Conservation (phyloP, 2,329 filamentous ascomycete species). For the Botrytis aclada region DNA sequence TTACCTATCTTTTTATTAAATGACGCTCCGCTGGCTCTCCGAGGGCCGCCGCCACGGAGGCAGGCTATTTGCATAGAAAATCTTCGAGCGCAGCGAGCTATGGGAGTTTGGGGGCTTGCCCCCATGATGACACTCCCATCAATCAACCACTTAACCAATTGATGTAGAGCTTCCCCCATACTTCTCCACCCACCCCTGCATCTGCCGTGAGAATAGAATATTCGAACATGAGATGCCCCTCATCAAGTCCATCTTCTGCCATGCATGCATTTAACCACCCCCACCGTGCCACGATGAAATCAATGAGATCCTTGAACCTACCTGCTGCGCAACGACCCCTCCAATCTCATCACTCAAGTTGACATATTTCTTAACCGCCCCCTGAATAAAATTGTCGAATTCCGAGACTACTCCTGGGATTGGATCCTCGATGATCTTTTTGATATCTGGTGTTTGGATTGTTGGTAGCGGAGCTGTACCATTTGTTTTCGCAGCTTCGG, state of each 20-base stretch:
- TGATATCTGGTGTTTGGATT: background rate
- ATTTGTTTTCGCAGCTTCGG: constrained; percentile 45
- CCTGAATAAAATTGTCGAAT: constrained; percentile 76
- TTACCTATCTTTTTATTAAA: background rate
- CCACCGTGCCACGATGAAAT: background rate
- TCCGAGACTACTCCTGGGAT: constrained; percentile 79
- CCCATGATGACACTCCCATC: background rate
- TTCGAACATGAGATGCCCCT: background rate
- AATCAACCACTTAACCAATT: background rate
- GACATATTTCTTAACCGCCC: constrained; percentile 73
- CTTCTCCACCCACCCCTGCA: background rate
- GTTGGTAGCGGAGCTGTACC: constrained; percentile 37
- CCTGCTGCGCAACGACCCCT: constrained; percentile 75
- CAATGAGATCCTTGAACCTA: constrained; percentile 40
- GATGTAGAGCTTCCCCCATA: background rate
- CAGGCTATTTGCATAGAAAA: background rate
- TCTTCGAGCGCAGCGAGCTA: background rate
- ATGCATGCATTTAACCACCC: background rate
- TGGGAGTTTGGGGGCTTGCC: background rate
- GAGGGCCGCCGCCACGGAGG: background rate
- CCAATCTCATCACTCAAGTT: constrained; percentile 75
- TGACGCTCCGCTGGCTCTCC: background rate
- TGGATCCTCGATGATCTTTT: constrained; percentile 46
- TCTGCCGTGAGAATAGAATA: background rate
- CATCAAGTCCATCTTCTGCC: background rate